phyloP scores from a whole-genome alignment of 2,329 filamentous ascomycete genomes.

The Xylaria sp. region DNA sequence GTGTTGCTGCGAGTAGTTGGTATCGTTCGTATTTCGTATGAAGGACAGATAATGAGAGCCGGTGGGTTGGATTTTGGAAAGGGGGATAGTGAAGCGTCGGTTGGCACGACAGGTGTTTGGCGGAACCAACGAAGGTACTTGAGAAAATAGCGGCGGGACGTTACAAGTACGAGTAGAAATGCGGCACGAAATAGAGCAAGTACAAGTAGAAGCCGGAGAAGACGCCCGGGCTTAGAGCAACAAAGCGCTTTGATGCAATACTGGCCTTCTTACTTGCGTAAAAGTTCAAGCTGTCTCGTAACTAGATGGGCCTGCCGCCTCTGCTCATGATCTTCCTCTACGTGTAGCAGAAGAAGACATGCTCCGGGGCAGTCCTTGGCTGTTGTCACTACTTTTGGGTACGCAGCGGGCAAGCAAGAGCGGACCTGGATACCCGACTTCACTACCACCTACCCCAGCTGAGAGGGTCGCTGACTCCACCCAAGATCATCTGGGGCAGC shows the following conservation, averaged over 20 bases:
- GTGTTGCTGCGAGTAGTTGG: neutral
- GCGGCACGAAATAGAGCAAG: slow-evolving; percentile 1
- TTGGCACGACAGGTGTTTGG: neutral
- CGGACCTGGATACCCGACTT: neutral
- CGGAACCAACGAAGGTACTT: neutral
- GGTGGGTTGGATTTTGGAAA: neutral
- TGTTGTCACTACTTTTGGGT: neutral
- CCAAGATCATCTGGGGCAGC: neutral
- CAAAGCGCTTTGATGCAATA: slow-evolving; percentile 5
- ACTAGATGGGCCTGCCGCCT: slow-evolving; percentile 2
- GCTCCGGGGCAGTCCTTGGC: neutral
- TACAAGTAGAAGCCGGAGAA: neutral
- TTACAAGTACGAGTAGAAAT: neutral
- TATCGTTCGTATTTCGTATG: slow-evolving; percentile 3
- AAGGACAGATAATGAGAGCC: slow-evolving; percentile 2
- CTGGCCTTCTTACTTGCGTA: slow-evolving; percentile 8
- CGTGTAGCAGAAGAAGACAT: neutral
- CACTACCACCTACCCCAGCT: neutral
- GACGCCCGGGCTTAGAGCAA: too few relatives aligned
- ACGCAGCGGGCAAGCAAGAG: neutral
- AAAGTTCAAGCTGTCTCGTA: neutral
- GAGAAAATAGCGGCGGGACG: neutral
- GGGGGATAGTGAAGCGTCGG: slow-evolving; percentile 1
- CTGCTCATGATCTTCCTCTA: neutral
- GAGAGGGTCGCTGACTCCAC: neutral